Evolutionary conservation across 768 basidiomycete genomes (phyloP), one percentile per base, ranked within the genome.

Genomic region (Auriculariales sp.): DNA sequence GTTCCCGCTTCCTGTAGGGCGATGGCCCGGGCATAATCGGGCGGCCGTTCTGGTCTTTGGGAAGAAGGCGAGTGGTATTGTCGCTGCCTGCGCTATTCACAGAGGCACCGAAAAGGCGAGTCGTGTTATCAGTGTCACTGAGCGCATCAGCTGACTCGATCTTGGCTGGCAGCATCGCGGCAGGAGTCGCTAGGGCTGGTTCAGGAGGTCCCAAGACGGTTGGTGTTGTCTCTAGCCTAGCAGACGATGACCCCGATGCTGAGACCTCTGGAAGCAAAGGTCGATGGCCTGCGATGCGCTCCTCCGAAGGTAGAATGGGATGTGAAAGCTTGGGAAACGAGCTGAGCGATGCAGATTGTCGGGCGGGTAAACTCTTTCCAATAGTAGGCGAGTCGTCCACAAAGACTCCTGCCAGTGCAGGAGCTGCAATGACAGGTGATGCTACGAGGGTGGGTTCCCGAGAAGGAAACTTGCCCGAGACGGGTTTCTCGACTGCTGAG

Each of bases 231-330:
- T n/a, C n/a, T n/a, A n/a, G n/a, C n/a, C n/a, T n/a, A n/a, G n/a
- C n/a, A 15, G 39, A 28, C 4, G 11, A 7, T 9, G 5, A 1
- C 22, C 22, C 27, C 39, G 2, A n/a, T 12, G 22, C 22, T 19
- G 6, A 4, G 19, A 15, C 6, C 12, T 46, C 28, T 30, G 32
- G 49, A 31, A 46, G 55, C 57, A 15, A 27, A 25, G 19, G 31
- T 36, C 30, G 47, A 42, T 3, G 9, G 28, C 46, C 3, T 49
- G 83, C 79, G 3, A 61, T 61, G 2, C 66, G 67, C 56, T 83
- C 79, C 45, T 87, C 83, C 48, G 76, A 82, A 27, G 83, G 86
- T 30, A 87, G 62, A 47, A 78, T 74, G 35, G 19, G 39, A 44
- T 69, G 71, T 31, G 51, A 53, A 14, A 34, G 54, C n/a, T 57